Percentiles rank a stretch among this genome's conserved stretches.
Conservation (phyloP, 2,329 filamentous ascomycete genomes). For the Penicillium sp. region DNA sequence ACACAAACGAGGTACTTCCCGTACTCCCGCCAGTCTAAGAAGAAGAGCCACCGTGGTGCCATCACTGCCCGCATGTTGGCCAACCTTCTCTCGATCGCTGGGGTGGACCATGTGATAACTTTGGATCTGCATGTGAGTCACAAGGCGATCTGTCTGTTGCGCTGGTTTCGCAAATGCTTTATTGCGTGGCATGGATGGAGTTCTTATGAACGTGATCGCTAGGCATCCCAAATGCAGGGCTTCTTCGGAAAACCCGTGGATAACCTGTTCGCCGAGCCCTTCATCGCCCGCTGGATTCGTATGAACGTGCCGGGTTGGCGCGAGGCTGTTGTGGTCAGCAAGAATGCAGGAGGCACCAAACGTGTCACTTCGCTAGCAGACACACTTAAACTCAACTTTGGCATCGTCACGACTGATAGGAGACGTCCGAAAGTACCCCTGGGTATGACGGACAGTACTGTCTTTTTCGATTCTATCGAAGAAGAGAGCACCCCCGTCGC, state of each 20-base stretch:
- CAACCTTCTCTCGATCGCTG: conserved; percentile 84
- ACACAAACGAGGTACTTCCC: conserved; percentile 65
- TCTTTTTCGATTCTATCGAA: conserved; percentile 58
- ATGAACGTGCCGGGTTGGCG: conserved; percentile 79
- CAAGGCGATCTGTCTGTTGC: no score
- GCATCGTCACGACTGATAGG: conserved; percentile 63
- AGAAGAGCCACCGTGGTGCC: conserved; percentile 91
- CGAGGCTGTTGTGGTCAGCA: conserved; percentile 88
- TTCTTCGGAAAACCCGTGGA: conserved; percentile 98
- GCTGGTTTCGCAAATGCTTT: no score
- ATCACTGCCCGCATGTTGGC: conserved; percentile 96
- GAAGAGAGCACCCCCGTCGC: no score
- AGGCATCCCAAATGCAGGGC: conserved; percentile 94
- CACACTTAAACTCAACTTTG: conserved; percentile 92
- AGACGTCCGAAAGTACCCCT: conserved; percentile 44
- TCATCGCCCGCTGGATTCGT: conserved; percentile 91
- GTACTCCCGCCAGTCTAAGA: conserved; percentile 98
- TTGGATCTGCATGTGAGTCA: conserved; percentile 73
- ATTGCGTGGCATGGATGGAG: no score
- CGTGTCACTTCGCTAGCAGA: conserved; percentile 92
- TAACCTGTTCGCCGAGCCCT: conserved; percentile 89
- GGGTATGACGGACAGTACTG: conserved; percentile 66
- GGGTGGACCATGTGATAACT: conserved; percentile 94
- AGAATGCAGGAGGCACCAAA: conserved; percentile 95
- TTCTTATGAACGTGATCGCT: no score